Evolutionary conservation across 306 rosid genomes (phyloP), one percentile per base, ranked within the genome.

Genomic region (Bauhinia variegata): DNA sequence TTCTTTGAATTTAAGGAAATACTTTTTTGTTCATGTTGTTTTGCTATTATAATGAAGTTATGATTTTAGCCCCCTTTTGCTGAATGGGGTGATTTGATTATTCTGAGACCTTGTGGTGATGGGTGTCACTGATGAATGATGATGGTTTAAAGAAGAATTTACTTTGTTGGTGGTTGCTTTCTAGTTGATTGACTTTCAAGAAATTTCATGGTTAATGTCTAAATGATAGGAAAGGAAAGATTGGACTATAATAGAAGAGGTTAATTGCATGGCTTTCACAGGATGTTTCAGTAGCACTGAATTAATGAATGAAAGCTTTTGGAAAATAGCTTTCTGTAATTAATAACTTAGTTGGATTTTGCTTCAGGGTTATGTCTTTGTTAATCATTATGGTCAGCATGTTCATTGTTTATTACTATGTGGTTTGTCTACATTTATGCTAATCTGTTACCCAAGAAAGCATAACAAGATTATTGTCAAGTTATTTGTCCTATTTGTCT

Each of bases 1-100:
- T 73, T 30, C 17, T 3, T 73, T 44, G 34, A 37, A 5, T 56
- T 65, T 55, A 28, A 47, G 30, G 11, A 19, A 11, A 28, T 47
- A 11, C 65, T 10, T 16, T 8, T 6, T 18, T 38, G 38, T 30
- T 50, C 11, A 36, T 19, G 7, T 65, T 50, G 37, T 18, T 51
- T 36, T 51, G 23, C 17, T 36, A 6, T 6, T 36, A 8, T 8
- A 36, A 50, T 12, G 55, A 54, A 44, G 34, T 55, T 43, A 11
- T 55, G 55, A 2, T 10, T 44, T 42, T 10, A 11, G 5, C 4
- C 42, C 7, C 3, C 50, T 39, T 0, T 39, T 12, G 18, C 36
- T 36, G 60, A 13, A 36, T 17, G 19, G 51, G 52, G 60, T 19
- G n/a, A 19, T 51, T n/a, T 13, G 38, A 18, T 18, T 18, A 8